phyloP scores from a whole-genome alignment of 2,329 filamentous ascomycete genomes.

The Nemania sp. region DNA sequence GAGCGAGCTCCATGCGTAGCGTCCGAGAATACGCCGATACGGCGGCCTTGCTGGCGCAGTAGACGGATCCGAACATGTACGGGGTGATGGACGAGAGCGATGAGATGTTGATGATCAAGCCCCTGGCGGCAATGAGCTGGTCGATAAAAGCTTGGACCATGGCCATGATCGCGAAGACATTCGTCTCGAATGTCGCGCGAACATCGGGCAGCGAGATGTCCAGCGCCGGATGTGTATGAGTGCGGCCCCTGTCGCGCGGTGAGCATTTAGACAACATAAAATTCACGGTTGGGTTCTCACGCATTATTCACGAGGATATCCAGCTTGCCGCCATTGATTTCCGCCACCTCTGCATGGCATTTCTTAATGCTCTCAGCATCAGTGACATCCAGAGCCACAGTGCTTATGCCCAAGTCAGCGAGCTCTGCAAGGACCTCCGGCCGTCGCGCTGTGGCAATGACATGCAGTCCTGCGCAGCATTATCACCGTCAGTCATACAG shows the following conservation, averaged over 20 bases:
- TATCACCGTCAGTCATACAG: too few relatives aligned
- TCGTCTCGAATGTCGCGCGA: constrained; percentile 58
- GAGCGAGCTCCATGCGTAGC: constrained; percentile 56
- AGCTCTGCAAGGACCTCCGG: constrained; percentile 52
- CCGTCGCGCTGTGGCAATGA: constrained; percentile 60
- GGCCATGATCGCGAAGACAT: constrained; percentile 61
- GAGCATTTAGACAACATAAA: constrained; percentile 4
- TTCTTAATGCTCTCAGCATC: constrained; percentile 52
- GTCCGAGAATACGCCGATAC: constrained; percentile 56
- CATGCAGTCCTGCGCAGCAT: constrained; percentile 49
- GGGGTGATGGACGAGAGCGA: constrained; percentile 54
- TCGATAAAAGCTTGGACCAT: constrained; percentile 55
- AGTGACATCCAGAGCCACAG: constrained; percentile 58
- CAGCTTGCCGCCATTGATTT: constrained; percentile 55
- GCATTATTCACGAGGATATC: constrained; percentile 65
- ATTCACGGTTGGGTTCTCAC: constrained; percentile 39
- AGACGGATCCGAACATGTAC: constrained; percentile 57
- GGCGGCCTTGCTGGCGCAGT: constrained; percentile 60
- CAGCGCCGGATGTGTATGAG: constrained; percentile 54
- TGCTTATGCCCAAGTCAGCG: constrained; percentile 51
- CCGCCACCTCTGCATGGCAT: constrained; percentile 50
- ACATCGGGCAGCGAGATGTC: constrained; percentile 57
- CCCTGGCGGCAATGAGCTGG: constrained; percentile 53
- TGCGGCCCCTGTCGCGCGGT: constrained; percentile 48
- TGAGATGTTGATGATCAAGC: constrained; percentile 59